These are phyloP conservation scores for Arbutus unedo DNA, from an alignment of 148 eudicot genomes.

Conservation along the genomic window DNA sequence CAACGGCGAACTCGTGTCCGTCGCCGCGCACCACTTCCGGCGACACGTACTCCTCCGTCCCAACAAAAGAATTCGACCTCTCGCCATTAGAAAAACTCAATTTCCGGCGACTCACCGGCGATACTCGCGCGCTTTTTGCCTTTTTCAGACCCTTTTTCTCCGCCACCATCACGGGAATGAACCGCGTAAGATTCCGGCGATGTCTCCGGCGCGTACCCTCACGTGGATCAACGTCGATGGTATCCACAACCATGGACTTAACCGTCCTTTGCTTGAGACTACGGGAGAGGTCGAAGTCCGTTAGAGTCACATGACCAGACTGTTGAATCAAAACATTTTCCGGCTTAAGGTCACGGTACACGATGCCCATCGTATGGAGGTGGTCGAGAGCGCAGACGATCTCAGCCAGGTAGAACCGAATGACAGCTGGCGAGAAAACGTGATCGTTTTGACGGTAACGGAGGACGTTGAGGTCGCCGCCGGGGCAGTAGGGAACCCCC, in stretches of 20 bases:
- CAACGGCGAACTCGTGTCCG: constrained; percentile 75
- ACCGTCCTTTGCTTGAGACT: constrained; percentile 21
- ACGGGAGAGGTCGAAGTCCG: constrained; percentile 84
- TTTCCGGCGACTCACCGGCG: constrained; percentile 48
- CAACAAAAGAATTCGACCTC: constrained; percentile 69
- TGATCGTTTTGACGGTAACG: constrained; percentile 52
- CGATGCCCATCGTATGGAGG: constrained; percentile 66
- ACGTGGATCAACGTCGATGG: constrained; percentile 11
- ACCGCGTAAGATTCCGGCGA: constrained; percentile 24
- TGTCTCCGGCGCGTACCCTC: neutral
- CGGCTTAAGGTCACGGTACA: constrained; percentile 76
- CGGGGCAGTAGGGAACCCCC: constrained; percentile 72
- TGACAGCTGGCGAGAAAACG: constrained; percentile 55
- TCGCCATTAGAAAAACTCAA: constrained; percentile 33
- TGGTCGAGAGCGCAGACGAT: constrained; percentile 63
- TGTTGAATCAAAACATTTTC: constrained; percentile 65
- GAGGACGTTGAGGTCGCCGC: constrained; percentile 73
- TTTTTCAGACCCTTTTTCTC: constrained; percentile 28
- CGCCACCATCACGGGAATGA: constrained; percentile 11
- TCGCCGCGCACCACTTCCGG: constrained; percentile 79
- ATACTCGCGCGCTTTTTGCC: constrained; percentile 55
- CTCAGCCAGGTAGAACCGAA: constrained; percentile 71
- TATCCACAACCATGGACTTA: neutral
- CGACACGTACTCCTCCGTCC: constrained; percentile 77
- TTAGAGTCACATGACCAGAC: constrained; percentile 77